Percentiles rank a stretch among this genome's conserved stretches.
These are phyloP conservation scores for Xylariaceae sp. DNA, from an alignment of 2,329 filamentous ascomycete genomes.

Conservation along the genomic window DNA sequence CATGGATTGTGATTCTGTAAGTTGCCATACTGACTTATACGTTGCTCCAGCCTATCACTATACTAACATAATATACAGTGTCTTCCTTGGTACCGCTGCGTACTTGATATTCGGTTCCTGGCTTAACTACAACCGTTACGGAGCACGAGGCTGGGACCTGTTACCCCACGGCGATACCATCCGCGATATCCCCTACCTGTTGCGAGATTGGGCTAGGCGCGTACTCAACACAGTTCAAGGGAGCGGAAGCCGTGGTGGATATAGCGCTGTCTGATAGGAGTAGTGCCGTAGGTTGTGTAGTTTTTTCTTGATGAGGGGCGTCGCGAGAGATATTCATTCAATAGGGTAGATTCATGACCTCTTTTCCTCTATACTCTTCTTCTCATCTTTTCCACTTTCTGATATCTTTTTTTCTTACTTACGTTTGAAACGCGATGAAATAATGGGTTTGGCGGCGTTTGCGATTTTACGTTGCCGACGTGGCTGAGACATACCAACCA, in stretches of 20 bases:
- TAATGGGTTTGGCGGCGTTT: too few species aligned
- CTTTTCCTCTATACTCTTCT: too few species aligned
- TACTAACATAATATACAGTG: slow-evolving; percentile 44
- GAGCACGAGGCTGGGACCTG: slow-evolving; percentile 89
- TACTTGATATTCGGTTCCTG: slow-evolving; percentile 98
- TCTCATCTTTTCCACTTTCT: too few species aligned
- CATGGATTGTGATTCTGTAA: slow-evolving; percentile 92
- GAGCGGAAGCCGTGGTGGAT: slow-evolving; percentile 78
- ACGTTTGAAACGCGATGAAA: too few species aligned
- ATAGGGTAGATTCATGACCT: too few species aligned
- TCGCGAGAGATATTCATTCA: too few species aligned
- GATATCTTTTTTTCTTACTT: too few species aligned
- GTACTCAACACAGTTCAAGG: slow-evolving; percentile 82
- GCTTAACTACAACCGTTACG: slow-evolving; percentile 98
- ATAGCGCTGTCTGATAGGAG: slow-evolving; percentile 71
- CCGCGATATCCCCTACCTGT: slow-evolving; percentile 83
- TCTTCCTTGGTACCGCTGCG: slow-evolving; percentile 77
- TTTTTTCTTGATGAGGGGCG: too few species aligned
- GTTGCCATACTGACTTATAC: slow-evolving; percentile 32
- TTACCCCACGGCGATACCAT: slow-evolving; percentile 89
- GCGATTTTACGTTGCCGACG: too few species aligned
- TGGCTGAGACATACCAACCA: too few species aligned
- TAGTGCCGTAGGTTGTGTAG: too few species aligned
- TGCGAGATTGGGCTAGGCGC: slow-evolving; percentile 80
- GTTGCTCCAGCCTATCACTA: neutral